Evolutionary conservation across 306 rosid genomes (phyloP), one percentile per base, ranked within the genome.

Genomic region (Vicia villosa): DNA sequence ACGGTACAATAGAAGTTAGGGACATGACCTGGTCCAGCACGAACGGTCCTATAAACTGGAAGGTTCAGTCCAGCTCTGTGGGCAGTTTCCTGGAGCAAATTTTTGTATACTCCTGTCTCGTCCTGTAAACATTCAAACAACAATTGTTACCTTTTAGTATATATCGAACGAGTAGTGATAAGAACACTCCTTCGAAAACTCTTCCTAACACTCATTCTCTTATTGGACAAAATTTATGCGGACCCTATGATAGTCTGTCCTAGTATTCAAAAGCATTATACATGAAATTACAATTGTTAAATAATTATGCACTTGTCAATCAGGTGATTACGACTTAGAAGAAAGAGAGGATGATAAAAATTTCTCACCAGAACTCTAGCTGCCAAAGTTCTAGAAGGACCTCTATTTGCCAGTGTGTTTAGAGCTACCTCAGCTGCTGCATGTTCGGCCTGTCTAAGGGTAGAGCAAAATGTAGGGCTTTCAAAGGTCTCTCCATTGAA

Each of bases 81-180:
- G 74, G 96, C 96, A 70, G 96, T 86, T 75, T 91, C 97, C 75
- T 91, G 96, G 41, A 91, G 96, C 80, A 91, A 85, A 78, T 88
- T 91, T 87, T 91, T 86, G 73, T 91, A 88, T 24, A 91, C 92
- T 74, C 96, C 97, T 0, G 91, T 88, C 68, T 91, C 90, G 80
- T 86, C 96, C 96, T 86, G 83, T 47, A 19, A 21, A 37, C 16
- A 71, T 70, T 63, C 63, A 32, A 60, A 52, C 20, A 54, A 17
- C 71, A 72, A 41, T 52, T 42, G 20, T 3, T 20, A 19, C 6
- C 7, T 38, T 62, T 6, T 6, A 20, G 21, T 19, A 16, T 61
- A 61, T 59, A 32, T 42, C 16, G 9, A 32, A 13, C 6, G 47
- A 42, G 47, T 42, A 3, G 47, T 42, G 47, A 14, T 43, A 43